phyloP scores from a whole-genome alignment of 192 early-diverging fungal genomes.

The Diversispora eburnea region DNA sequence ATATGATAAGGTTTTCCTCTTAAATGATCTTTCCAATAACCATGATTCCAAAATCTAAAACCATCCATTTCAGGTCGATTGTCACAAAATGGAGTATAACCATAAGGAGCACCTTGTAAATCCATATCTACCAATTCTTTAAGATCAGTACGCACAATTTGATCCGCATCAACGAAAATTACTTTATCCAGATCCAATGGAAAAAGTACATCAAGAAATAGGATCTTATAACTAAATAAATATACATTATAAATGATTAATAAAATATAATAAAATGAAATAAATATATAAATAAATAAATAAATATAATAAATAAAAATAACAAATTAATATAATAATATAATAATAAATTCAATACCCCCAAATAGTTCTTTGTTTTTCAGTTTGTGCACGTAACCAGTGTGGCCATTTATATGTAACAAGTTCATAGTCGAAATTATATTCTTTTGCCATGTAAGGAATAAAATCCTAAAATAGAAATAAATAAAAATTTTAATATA shows the following conservation, averaged over 20 bases:
- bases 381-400: conserved; percentile 87
- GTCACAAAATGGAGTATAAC: conserved; percentile 95
- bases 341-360: conserved; percentile 47
- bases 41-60: conserved; percentile 96
- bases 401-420: conserved; percentile 99
- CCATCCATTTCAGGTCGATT: conserved; percentile 92
- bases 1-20: conserved; percentile 92
- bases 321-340: too few species aligned
- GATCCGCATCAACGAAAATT: conserved; percentile 99
- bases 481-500: neutral
- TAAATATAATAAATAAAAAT: too few species aligned
- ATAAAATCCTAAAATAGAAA: conserved; percentile 65
- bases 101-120: conserved; percentile 90
- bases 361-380: conserved; percentile 98
- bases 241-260: neutral
- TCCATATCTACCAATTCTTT: conserved; percentile 92
- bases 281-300: neutral
- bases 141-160: conserved; percentile 95
- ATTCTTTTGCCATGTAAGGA: conserved; percentile 80
- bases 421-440: conserved; percentile 90
- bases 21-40: conserved; percentile 92
- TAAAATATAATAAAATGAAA: neutral
- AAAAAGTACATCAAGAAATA: conserved; percentile 97
- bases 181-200: conserved; percentile 88
- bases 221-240: conserved; percentile 79